These are phyloP conservation scores for Neostapfia colusana DNA, from an alignment of 176 grass and related monocot genomes.

Conservation along the genomic window DNA sequence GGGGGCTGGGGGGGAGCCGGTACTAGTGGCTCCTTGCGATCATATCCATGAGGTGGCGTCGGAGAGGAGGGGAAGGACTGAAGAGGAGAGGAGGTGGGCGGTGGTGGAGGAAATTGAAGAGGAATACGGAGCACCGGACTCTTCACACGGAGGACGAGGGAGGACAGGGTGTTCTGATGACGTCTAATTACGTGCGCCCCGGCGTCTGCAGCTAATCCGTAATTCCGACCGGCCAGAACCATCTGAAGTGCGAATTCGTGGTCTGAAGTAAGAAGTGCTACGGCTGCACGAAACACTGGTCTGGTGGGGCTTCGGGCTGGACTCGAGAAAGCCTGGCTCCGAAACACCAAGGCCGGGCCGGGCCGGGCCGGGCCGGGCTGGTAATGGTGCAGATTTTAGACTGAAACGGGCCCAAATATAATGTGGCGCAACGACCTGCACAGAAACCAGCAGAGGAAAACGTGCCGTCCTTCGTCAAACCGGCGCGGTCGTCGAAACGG, in stretches of 20 bases:
- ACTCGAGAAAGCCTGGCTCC: background rate
- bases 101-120: conserved; percentile 37
- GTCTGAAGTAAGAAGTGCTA: no score
- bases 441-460: background rate
- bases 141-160: conserved; percentile 56
- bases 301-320: background rate
- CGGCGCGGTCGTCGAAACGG: background rate
- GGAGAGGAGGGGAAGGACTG: background rate
- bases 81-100: background rate
- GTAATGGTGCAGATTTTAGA: background rate
- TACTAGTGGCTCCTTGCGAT: conserved; percentile 40
- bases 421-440: background rate
- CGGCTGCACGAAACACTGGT: background rate
- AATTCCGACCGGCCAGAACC: background rate
- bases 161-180: conserved; percentile 34
- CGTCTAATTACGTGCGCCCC: conserved; percentile 32
- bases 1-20: background rate
- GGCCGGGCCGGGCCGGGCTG: background rate
- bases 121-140: background rate
- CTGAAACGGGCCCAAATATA: background rate
- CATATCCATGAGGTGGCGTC: conserved; percentile 23
- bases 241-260: no score
- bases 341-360: background rate
- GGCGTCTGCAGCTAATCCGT: background rate
- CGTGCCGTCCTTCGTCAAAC: background rate